Evolutionary conservation across 495 filamentous ascomycete genomes (phyloP).

Genomic region (Chaetomium fimeti): DNA sequence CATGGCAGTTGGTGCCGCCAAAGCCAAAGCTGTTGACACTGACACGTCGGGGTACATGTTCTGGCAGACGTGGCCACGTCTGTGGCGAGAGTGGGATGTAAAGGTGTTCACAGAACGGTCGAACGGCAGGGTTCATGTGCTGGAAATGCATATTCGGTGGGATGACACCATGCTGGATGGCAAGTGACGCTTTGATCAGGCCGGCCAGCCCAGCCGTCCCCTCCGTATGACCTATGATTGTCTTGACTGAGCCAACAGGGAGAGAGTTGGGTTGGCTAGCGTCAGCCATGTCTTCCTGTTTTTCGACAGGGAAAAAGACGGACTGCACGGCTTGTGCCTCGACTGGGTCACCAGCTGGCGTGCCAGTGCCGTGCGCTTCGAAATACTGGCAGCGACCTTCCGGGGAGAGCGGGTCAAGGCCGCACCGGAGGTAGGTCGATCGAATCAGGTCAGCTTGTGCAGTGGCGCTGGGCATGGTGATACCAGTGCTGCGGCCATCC

Average conservation of each 20-base stretch:
- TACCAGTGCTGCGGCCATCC: conserved; percentile 52
- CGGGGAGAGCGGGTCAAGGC: conserved; percentile 28
- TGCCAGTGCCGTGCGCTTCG: conserved; percentile 43
- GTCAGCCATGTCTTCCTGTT: too few relatives aligned
- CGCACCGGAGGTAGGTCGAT: conserved; percentile 43
- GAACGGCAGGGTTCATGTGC: conserved; percentile 47
- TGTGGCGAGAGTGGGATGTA: conserved; percentile 23
- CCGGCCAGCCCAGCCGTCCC: conserved; percentile 51
- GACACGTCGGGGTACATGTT: too few relatives aligned
- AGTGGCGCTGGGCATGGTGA: conserved; percentile 51
- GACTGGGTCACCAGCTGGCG: conserved; percentile 32
- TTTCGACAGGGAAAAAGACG: not conserved
- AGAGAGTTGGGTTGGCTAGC: not conserved
- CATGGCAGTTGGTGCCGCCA: conserved; percentile 4
- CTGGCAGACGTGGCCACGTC: too few relatives aligned
- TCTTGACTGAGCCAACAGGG: too few relatives aligned
- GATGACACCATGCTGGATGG: conserved; percentile 52
- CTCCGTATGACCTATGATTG: conserved; percentile 49
- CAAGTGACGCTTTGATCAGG: conserved; percentile 51
- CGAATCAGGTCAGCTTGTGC: conserved; percentile 55
- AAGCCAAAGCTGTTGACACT: conserved; percentile 10
- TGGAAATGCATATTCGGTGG: conserved; percentile 46
- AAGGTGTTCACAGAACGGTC: conserved; percentile 31
- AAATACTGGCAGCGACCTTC: conserved; percentile 38
- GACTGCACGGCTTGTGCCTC: not conserved